These are phyloP conservation scores for Coemansia sp. DNA, from an alignment of 192 early-diverging fungal genomes.

Conservation along the genomic window DNA sequence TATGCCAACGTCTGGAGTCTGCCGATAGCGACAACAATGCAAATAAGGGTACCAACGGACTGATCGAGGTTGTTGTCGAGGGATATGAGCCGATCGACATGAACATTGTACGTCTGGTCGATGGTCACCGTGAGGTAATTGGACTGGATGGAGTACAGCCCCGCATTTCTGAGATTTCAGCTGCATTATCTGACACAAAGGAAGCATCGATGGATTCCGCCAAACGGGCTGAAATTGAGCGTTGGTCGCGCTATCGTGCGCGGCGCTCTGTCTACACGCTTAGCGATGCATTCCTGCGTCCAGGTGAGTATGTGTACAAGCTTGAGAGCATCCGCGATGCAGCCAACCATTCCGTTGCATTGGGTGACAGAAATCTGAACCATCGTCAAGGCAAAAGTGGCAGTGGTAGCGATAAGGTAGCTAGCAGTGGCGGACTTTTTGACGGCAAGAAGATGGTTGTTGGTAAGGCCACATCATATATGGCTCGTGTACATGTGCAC, in stretches of 20 bases:
- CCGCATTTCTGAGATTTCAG: conserved; percentile 7
- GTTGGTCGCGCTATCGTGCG: conserved; percentile 29
- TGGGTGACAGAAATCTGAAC: conserved; percentile 11
- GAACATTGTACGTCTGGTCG: conserved; percentile 41
- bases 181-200: background rate
- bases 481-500: conserved; percentile 42
- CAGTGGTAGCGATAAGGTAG: background rate
- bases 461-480: conserved; percentile 27
- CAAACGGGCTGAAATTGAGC: conserved; percentile 8
- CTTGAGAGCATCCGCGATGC: conserved; percentile 39
- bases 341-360: conserved; percentile 36
- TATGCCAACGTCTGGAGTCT: conserved; percentile 35
- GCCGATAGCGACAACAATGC: background rate
- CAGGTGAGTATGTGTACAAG: conserved; percentile 51
- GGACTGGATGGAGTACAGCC: conserved; percentile 32
- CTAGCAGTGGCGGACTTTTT: conserved; percentile 6
- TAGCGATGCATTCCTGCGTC: conserved; percentile 38
- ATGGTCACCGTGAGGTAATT: conserved; percentile 43
- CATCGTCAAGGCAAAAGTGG: background rate
- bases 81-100: conserved; percentile 47
- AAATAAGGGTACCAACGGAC: conserved; percentile 1
- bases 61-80: conserved; percentile 38
- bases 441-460: conserved; percentile 10
- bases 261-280: conserved; percentile 23
- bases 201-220: background rate